A percentile compares a stretch with the other conserved stretches of the same genome.
Conservation (phyloP, 2,329 filamentous ascomycete genomes). For the Epichloe sylvatica region DNA sequence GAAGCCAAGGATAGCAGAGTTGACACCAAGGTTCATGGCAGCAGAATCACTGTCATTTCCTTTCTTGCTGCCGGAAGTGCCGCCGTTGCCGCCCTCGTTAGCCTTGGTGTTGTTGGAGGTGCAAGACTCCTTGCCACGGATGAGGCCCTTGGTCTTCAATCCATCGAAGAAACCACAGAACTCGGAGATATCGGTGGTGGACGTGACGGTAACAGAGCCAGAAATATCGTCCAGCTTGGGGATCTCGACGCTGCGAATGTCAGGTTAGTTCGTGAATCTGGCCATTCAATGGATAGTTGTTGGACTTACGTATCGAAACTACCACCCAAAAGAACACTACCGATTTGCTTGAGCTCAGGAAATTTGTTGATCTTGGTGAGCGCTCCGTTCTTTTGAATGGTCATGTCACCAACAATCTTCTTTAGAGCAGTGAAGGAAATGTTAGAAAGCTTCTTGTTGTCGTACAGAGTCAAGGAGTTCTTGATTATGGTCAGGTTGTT, state of each 20-base stretch:
- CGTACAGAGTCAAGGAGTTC: conserved; percentile 44
- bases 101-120: conserved; percentile 36
- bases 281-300: not conserved
- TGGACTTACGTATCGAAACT: conserved; percentile 64
- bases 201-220: conserved; percentile 58
- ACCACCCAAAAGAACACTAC: conserved; percentile 74
- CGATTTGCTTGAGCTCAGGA: conserved; percentile 52
- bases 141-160: conserved; percentile 23
- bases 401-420: conserved; percentile 62
- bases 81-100: conserved; percentile 30
- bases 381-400: conserved; percentile 80
- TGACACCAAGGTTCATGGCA: conserved; percentile 31
- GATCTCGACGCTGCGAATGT: conserved; percentile 48
- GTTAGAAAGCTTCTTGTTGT: conserved; percentile 53
- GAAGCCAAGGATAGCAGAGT: conserved; percentile 33
- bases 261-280: not conserved
- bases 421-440: conserved; percentile 58
- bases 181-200: conserved; percentile 44
- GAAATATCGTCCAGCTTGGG: conserved; percentile 52
- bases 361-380: conserved; percentile 54
- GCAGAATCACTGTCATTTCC: conserved; percentile 25
- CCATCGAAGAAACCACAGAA: conserved; percentile 41
- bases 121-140: conserved; percentile 33
- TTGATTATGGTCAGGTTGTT: conserved; percentile 44
- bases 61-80: conserved; percentile 13